Evolutionary conservation across 148 eudicot genomes (phyloP).

Genomic region (Rheum nobile): DNA sequence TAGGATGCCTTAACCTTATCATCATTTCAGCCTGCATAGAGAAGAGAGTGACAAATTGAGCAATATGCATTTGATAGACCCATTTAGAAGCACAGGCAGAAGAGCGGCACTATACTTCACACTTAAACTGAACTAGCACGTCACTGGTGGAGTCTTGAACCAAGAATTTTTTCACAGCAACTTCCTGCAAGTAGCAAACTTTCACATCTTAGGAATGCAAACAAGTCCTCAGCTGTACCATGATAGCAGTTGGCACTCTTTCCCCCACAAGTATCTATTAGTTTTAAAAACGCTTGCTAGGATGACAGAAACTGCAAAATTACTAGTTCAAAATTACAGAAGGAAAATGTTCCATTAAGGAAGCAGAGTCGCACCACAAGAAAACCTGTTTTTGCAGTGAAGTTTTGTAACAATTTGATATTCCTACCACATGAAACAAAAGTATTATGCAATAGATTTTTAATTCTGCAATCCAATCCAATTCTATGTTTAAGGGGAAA

Average conservation of each 20-base stretch:
- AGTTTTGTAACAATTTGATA: not conserved
- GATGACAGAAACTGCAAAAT: not conserved
- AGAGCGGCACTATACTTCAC: constrained; percentile 50
- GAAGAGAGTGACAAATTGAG: constrained; percentile 12
- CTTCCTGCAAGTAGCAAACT: constrained; percentile 51
- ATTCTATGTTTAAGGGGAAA: not conserved
- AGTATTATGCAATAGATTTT: not conserved
- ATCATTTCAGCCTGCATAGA: constrained; percentile 74
- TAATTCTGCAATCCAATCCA: not conserved
- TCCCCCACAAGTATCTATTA: not conserved
- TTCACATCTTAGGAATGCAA: not conserved
- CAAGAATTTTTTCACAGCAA: constrained; percentile 96
- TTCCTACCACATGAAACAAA: not conserved
- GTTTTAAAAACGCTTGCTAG: not conserved
- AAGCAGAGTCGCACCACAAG: not conserved
- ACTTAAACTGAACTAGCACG: constrained; percentile 73
- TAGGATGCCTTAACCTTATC: constrained; percentile 96
- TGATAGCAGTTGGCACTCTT: not conserved
- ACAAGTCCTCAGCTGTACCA: not conserved
- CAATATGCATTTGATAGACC: not conserved
- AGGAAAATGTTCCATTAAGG: not conserved
- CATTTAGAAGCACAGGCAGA: not conserved
- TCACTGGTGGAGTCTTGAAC: constrained; percentile 85
- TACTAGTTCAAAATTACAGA: not conserved
- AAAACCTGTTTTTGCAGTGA: not conserved